Percentiles rank a stretch among this genome's conserved stretches.
phyloP scores from a whole-genome alignment of 345 rosid species.

The Triadica sebifera region DNA sequence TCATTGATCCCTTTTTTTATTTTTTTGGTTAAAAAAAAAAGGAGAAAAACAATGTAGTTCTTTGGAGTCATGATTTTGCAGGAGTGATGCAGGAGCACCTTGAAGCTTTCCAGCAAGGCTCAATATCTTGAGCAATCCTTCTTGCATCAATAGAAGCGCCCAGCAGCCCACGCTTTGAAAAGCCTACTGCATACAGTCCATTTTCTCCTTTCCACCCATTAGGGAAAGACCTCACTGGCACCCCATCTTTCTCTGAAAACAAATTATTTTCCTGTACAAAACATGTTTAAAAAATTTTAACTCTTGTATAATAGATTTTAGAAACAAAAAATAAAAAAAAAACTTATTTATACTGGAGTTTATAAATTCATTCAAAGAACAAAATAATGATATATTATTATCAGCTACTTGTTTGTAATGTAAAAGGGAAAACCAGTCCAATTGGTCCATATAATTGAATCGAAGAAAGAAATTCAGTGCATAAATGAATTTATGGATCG shows the following conservation, averaged over 20 bases:
- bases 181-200: constrained; percentile 82
- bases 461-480: too few relatives aligned
- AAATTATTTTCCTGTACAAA: constrained; percentile 47
- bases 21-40: not conserved
- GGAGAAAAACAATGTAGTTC: not conserved
- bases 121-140: constrained; percentile 62
- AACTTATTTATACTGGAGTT: too few relatives aligned
- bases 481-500: too few relatives aligned
- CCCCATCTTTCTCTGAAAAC: constrained; percentile 68
- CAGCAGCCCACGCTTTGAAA: constrained; percentile 70
- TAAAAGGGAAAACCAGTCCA: too few relatives aligned
- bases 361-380: too few relatives aligned
- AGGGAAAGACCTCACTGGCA: constrained; percentile 56
- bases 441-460: too few relatives aligned
- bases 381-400: too few relatives aligned
- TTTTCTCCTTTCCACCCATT: constrained; percentile 79
- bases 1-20: not conserved
- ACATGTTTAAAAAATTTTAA: too few relatives aligned
- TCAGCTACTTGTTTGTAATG: too few relatives aligned
- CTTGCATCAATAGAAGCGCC: constrained; percentile 74
- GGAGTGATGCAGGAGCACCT: constrained; percentile 5
- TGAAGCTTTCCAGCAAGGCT: constrained; percentile 33
- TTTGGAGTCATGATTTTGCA: not conserved
- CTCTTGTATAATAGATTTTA: too few relatives aligned
- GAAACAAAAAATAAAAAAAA: too few relatives aligned